Base-by-base conservation (phyloP, 106 monocot genomes). In the Dioscorea zingiberensis region DNA sequence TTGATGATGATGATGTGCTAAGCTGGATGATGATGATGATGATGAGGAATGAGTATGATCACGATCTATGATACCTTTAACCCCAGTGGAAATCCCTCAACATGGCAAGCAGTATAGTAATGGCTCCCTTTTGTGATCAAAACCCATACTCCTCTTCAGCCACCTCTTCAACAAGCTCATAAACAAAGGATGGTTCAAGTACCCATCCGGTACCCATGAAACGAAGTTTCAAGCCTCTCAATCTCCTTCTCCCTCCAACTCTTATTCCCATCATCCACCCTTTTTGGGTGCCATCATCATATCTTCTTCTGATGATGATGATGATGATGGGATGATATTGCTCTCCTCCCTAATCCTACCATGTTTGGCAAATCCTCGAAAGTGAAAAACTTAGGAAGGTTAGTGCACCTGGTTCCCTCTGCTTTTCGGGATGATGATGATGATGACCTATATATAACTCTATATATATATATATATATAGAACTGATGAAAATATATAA, bases 151-250 rank as follows among this genome's bases (percentile, higher is more conserved):
- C 82, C 69, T 83, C 74, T 71, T 81, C 81, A 3, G 85, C 77
- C 74, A 74, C 85, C 74, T n/a, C 74, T 75, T 78, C 11, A 85
- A 74, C 49, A 85, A 71, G 13, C 49, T 45, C 14, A 57, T 45
- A 68, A 85, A 85, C 3, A 85, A 74, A 13, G 85, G 85, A 48
- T 85, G 81, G 64, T 78, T 85, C 47, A 85, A 51, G 74, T 77
- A 85, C 23, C 26, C 55, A 30, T 80, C 77, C 18, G 85, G 85
- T 32, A 85, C n/a, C 85, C 7, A 85, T 66, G 64, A 84, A 84
- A 60, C 76, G n/a, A n/a, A n/a, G 25, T 54, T 76, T 72, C 38
- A 21, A 63, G 59, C 79, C 64, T 84, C 75, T 71, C n/a, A n/a
- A n/a, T 75, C 84, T 25, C 69, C 80, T 16, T 69, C 73, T 17